Evolutionary conservation across 306 rosid genomes (phyloP), one percentile per base, ranked within the genome.

Genomic region (Sesbania bispinosa): DNA sequence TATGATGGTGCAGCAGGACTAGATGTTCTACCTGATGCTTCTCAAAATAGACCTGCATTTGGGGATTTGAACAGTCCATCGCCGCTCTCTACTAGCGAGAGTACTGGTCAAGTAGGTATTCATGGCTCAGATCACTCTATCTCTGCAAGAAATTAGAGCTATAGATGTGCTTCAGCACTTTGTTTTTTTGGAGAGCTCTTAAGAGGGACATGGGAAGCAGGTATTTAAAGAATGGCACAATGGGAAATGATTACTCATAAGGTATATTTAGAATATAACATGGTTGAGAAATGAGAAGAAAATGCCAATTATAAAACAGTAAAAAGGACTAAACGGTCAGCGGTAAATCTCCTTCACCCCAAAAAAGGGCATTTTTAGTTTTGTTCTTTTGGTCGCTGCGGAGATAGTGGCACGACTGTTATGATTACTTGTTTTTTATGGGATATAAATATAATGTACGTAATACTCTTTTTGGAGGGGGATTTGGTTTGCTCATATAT

Each of bases 91-190:
- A 33, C 75, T 65, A 76, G 66, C n/a, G 78, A 71, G 20, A 77
- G 73, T 50, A 52, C 72, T 30, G 78, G 78, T 67, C 79, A 73
- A 81, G 73, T 72, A 58, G 71, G 79, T 41, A 45, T 54, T 74
- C 78, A 67, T 78, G 84, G 77, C 38, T 57, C 81, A 5, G 84
- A 83, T 65, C 77, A 39, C 80, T 68, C 89, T 30, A 64, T 61
- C 66, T 82, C 88, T 20, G 85, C 77, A 36, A 79, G 81, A 79
- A 87, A 87, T 75, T 86, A 83, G 78, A 83, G 85, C 71, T 69
- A 57, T 71, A 55, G 57, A 75, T 78, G 81, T 82, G 50, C 74
- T 20, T 59, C 13, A 16, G 80, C 81, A 64, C 71, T 16, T 14
- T 14, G n/a, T 73, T 54, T 55, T 58, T 51, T 32, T 51, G 65